phyloP scores from a whole-genome alignment of 768 basidiomycete genomes.

The Neoboletus subvelutipes region DNA sequence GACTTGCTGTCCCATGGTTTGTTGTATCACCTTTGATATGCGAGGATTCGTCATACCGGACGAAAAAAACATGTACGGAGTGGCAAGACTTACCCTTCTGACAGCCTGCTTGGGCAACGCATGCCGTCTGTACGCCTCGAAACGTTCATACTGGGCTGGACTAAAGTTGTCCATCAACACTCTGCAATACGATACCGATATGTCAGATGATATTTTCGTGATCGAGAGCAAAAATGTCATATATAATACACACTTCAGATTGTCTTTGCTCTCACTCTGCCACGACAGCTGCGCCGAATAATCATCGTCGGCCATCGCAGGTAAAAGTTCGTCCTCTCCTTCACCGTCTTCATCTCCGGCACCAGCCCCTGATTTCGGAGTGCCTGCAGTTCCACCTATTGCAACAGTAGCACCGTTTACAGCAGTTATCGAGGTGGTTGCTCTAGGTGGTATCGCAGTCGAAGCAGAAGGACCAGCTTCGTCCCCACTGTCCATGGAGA shows the following conservation, averaged over 20 bases:
- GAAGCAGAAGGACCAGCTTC: slow-evolving; percentile 20
- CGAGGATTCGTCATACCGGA: background rate
- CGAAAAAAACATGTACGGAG: background rate
- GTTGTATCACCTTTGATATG: slow-evolving; percentile 69
- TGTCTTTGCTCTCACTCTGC: slow-evolving; percentile 87
- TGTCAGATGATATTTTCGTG: background rate
- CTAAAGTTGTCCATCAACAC: slow-evolving; percentile 89
- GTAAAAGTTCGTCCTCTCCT: slow-evolving; percentile 75
- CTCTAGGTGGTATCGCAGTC: background rate
- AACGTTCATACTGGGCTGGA: slow-evolving; percentile 81
- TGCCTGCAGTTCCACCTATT: background rate
- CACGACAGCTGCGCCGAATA: slow-evolving; percentile 81
- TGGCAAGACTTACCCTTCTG: slow-evolving; percentile 53
- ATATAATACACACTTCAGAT: slow-evolving; percentile 59
- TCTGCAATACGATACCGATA: slow-evolving; percentile 37
- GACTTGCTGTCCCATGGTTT: slow-evolving; percentile 75
- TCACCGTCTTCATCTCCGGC: slow-evolving; percentile 54
- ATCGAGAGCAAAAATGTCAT: background rate
- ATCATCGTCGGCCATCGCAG: slow-evolving; percentile 87
- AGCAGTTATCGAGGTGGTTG: background rate
- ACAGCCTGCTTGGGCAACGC: slow-evolving; percentile 83
- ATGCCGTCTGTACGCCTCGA: slow-evolving; percentile 84
- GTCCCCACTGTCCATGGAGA: slow-evolving; percentile 18
- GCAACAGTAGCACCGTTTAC: background rate
- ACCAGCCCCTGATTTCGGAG: slow-evolving; percentile 12